Percentiles rank a stretch among this genome's conserved stretches.
phyloP scores from a whole-genome alignment of 202 grass and related monocot genomes.

The Bolboschoenoplectus hybrid region DNA sequence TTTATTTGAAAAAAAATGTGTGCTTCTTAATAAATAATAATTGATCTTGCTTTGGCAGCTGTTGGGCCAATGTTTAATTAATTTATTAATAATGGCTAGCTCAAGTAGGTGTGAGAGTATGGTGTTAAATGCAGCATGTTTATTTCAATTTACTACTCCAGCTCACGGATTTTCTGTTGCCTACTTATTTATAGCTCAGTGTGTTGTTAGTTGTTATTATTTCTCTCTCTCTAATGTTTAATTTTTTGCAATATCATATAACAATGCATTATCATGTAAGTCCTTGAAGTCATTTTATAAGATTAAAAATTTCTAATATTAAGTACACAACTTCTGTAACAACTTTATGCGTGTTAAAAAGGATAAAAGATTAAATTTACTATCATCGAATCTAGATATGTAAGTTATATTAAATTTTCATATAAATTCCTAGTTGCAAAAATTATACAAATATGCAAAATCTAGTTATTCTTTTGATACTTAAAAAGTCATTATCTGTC shows the following conservation, averaged over 20 bases:
- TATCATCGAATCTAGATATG: background rate
- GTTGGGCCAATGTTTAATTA: slow-evolving; percentile 26
- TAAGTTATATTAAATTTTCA: background rate
- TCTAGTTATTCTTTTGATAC: background rate
- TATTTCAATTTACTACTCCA: slow-evolving; percentile 19
- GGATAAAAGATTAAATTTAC: background rate
- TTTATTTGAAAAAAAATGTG: background rate
- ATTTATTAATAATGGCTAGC: slow-evolving; percentile 19
- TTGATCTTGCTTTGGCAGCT: background rate
- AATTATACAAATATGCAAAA: background rate
- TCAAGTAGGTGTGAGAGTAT: slow-evolving; percentile 29
- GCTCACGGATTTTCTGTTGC: slow-evolving; percentile 12
- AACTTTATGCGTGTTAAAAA: background rate
- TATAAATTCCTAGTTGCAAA: background rate
- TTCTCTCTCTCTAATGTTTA: background rate
- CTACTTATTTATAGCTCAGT: background rate
- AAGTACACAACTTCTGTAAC: background rate
- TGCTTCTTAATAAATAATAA: slow-evolving; percentile 21
- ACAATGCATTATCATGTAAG: background rate
- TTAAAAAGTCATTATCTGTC: background rate
- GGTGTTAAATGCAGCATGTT: slow-evolving; percentile 27
- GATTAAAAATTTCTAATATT: background rate
- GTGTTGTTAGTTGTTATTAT: background rate
- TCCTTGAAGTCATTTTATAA: too few relatives aligned
- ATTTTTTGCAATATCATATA: background rate